Conservation (phyloP, 768 basidiomycete species). For the Boletus reticuloceps region DNA sequence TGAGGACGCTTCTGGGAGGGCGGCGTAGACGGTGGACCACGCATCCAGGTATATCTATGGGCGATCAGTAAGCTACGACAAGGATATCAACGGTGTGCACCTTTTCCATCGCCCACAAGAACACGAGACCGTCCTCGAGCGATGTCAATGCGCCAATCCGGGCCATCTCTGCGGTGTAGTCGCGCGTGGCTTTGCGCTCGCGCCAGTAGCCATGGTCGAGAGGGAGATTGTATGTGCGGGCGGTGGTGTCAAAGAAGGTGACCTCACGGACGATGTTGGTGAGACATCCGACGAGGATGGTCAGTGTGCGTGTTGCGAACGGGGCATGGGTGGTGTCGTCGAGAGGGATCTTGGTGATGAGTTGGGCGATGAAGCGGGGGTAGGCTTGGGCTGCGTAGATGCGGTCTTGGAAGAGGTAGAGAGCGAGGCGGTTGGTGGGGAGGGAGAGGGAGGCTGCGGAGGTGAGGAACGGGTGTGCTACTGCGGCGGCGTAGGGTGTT, state of each 20-base stretch:
- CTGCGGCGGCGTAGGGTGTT: constrained; percentile 46
- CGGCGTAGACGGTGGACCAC: constrained; percentile 50
- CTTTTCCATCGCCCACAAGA: constrained; percentile 81
- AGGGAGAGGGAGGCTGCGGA: constrained; percentile 55
- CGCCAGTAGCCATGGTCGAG: constrained; percentile 39
- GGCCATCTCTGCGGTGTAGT: constrained; percentile 73
- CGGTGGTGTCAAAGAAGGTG: constrained; percentile 57
- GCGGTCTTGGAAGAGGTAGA: constrained; percentile 72
- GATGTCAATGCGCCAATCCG: constrained; percentile 44
- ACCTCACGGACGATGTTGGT: constrained; percentile 58
- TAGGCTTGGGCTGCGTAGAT: constrained; percentile 75
- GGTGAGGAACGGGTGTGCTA: constrained; percentile 56
- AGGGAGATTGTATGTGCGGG: constrained; percentile 43
- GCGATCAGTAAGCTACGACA: not conserved
- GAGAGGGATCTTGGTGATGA: constrained; percentile 58
- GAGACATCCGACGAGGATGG: constrained; percentile 50
- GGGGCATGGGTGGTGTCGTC: constrained; percentile 8
- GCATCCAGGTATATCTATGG: constrained; percentile 65
- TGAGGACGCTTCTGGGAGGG: not conserved
- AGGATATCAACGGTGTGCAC: constrained; percentile 30
- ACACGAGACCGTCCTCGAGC: constrained; percentile 63
- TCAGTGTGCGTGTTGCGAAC: constrained; percentile 37
- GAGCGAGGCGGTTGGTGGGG: constrained; percentile 43
- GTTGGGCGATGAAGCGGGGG: constrained; percentile 64
- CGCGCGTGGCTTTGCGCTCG: constrained; percentile 59